phyloP scores from a whole-genome alignment of 257 asterid genomes.

The Osmanthus fragrans region DNA sequence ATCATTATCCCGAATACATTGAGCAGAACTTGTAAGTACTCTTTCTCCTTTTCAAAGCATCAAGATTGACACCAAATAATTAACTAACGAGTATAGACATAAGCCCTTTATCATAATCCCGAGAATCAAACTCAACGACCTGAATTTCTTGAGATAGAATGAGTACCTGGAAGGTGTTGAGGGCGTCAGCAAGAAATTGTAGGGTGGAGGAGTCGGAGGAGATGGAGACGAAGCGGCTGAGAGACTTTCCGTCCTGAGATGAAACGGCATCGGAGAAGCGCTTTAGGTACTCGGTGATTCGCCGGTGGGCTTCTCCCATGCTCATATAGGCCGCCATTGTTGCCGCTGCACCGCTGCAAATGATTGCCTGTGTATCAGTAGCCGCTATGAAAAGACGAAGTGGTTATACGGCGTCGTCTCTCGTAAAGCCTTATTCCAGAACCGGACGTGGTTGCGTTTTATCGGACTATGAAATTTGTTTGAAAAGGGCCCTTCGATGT shows the following conservation, averaged over 20 bases:
- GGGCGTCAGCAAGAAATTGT: constrained; percentile 77
- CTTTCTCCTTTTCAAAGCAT: not conserved
- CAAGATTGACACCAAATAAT: not conserved
- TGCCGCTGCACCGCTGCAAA: constrained; percentile 17
- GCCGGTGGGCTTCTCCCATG: constrained; percentile 91
- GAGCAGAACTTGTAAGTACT: not conserved
- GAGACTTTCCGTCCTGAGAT: constrained; percentile 71
- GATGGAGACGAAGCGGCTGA: constrained; percentile 70
- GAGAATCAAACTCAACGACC: not conserved
- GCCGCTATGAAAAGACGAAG: not conserved
- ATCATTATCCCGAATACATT: not conserved
- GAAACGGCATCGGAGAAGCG: constrained; percentile 82
- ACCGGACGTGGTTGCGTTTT: not conserved
- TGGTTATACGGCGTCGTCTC: constrained; percentile 8
- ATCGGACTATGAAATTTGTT: not conserved
- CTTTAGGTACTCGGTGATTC: constrained; percentile 67
- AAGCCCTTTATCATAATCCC: not conserved
- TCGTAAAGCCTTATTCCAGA: not conserved
- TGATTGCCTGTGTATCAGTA: not conserved
- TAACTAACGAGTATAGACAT: not conserved
- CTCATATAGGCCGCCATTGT: constrained; percentile 67
- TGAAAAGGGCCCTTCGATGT: no score
- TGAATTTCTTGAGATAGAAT: constrained; percentile 8
- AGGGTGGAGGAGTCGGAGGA: constrained; percentile 57
- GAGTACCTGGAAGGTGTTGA: constrained; percentile 81